Evolutionary conservation across 139 green algal genomes (phyloP).

Genomic region (Deuterostichococcus epilithicus): DNA sequence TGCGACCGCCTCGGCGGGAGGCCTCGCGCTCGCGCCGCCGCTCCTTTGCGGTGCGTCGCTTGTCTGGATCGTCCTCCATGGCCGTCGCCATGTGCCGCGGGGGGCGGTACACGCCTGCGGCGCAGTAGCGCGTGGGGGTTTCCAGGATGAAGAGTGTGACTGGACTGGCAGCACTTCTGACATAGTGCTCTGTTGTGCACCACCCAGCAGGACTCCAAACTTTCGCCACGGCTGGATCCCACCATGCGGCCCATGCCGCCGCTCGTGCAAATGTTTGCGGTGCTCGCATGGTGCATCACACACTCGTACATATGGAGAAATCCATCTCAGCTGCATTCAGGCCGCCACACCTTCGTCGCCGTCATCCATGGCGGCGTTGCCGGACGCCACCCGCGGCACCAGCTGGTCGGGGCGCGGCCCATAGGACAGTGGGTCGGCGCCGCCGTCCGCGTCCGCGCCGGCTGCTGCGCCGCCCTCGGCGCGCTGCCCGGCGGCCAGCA

Average conservation of each 20-base stretch:
- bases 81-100: conserved; percentile 79
- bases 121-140: too few species aligned
- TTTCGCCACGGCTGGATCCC: too few species aligned
- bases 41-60: conserved; percentile 15
- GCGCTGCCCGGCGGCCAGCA: conserved; percentile 60
- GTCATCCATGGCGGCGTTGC: neutral
- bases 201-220: too few species aligned
- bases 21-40: conserved; percentile 34
- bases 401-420: conserved; percentile 73
- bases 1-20: conserved; percentile 45
- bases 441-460: conserved; percentile 16
- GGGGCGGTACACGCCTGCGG: conserved; percentile 75
- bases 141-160: too few species aligned
- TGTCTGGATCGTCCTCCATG: conserved; percentile 68
- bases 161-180: too few species aligned
- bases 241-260: too few species aligned
- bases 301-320: too few species aligned
- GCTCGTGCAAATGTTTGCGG: too few species aligned
- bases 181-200: too few species aligned
- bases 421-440: conserved; percentile 38
- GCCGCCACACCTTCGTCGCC: neutral
- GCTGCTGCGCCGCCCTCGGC: conserved; percentile 7
- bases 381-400: conserved; percentile 31
- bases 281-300: too few species aligned
- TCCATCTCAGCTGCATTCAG: too few species aligned